Evolutionary conservation across 306 rosid genomes (phyloP), one percentile per base, ranked within the genome.

Genomic region (Inga oerstediana): DNA sequence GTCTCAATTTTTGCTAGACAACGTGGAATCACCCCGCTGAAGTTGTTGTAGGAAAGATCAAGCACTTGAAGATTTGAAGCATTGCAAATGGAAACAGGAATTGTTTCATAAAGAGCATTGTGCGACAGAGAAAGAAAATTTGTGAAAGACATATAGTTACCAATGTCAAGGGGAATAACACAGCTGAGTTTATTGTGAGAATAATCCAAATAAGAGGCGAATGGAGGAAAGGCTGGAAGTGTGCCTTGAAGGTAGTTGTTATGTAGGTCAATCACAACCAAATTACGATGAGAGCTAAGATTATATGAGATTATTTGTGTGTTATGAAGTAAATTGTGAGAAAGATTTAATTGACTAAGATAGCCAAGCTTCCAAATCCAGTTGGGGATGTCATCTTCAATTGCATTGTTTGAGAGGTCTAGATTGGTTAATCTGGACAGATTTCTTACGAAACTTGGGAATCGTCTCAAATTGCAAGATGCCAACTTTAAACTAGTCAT

Each of bases 401-500:
- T 88, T 9, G 35, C 66, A 68, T 93, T 93, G 5, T 19, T 0
- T 1, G 95, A 88, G 46, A 91, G 92, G 85, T 91, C 94, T 72
- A 93, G 66, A 82, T 0, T 0, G 3, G 0, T 0, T 59, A 92
- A 80, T 10, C 0, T 10, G 3, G 90, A 74, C 61, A 83, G 85
- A 24, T 78, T 77, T 83, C 34, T 83, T 45, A 90, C 0, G 54
- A 49, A 49, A 10, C 54, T 3, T 49, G 54, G 54, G 54, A 49
- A 49, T 49, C 13, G 54, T 14, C 54, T 49, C 54, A 49, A 49
- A 3, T 49, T 49, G 54, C 91, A 70, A 4, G 90, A 83, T 16
- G 82, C 90, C 37, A 92, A 52, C 9, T 45, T 75, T n/a, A 92
- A 2, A 44, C 45, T 71, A 2, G 5, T 14, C 34, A 89, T 14